phyloP scores from a whole-genome alignment of 495 filamentous ascomycete genomes.

The Tuber calosporum region DNA sequence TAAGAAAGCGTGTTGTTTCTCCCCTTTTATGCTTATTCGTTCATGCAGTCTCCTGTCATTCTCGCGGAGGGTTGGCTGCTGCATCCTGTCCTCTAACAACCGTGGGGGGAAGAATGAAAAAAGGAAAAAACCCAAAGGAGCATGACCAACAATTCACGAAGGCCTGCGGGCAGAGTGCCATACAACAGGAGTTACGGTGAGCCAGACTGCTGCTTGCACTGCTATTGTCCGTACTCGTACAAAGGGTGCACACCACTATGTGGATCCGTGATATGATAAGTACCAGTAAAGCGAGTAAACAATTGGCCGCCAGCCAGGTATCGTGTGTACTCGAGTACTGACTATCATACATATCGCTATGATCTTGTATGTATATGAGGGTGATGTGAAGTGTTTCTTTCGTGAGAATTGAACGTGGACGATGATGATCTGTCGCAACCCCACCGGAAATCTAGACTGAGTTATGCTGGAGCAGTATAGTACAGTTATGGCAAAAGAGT shows the following conservation, averaged over 20 bases:
- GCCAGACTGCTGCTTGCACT: not conserved
- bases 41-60: not conserved
- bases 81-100: not conserved
- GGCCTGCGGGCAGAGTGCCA: not conserved
- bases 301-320: not conserved
- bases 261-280: no score
- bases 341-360: no score
- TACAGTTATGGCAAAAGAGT: no score
- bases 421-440: slow-evolving; percentile 17
- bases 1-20: not conserved
- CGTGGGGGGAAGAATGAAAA: slow-evolving; percentile 6
- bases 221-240: no score
- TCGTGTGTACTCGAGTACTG: no score
- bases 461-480: no score
- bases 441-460: not conserved
- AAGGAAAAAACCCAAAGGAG: slow-evolving; percentile 16
- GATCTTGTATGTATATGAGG: not conserved
- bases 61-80: not conserved
- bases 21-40: slow-evolving; percentile 4
- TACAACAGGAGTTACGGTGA: not conserved
- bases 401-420: slow-evolving; percentile 17
- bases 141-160: not conserved
- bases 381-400: slow-evolving; percentile 11
- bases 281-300: no score
- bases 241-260: not conserved